Conservation (phyloP, 768 basidiomycete genomes). For the Lactifluus hygrophoroides region DNA sequence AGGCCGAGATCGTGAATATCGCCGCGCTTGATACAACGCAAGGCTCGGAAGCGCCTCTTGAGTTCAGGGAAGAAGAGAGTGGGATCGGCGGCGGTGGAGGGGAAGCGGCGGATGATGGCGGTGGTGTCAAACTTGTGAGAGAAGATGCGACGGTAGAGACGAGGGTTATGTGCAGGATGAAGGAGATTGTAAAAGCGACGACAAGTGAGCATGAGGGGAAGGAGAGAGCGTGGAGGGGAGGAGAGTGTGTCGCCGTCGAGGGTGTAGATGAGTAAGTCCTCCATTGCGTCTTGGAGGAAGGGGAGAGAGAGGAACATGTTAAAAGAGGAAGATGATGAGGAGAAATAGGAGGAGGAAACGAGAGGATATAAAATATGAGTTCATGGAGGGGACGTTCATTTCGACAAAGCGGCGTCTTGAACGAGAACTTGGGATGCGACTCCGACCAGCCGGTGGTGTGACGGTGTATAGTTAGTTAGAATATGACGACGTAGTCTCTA, state of each 20-base stretch:
- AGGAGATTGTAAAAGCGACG: constrained; percentile 41
- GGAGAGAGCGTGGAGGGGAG: constrained; percentile 45
- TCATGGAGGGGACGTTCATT: constrained; percentile 12
- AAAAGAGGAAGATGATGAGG: neutral
- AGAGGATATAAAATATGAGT: constrained; percentile 12
- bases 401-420: constrained; percentile 18
- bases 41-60: constrained; percentile 8
- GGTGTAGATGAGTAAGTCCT: constrained; percentile 62
- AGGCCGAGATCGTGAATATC: constrained; percentile 4
- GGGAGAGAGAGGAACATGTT: constrained; percentile 9
- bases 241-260: constrained; percentile 39
- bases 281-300: constrained; percentile 52
- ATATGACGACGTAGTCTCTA: constrained; percentile 16
- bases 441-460: constrained; percentile 19
- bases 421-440: constrained; percentile 15
- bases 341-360: neutral
- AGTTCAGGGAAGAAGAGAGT: constrained; percentile 35
- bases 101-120: constrained; percentile 42
- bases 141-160: constrained; percentile 67
- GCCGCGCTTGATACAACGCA: constrained; percentile 6
- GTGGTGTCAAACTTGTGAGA: constrained; percentile 53
- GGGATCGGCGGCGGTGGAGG: constrained; percentile 33
- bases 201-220: constrained; percentile 46
- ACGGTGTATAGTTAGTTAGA: constrained; percentile 14
- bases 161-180: constrained; percentile 44